Percentiles rank a stretch among this genome's conserved stretches.
Evolutionary conservation across 23 red algal species (phyloP).

Genomic region (Gracilaria domingensis): DNA sequence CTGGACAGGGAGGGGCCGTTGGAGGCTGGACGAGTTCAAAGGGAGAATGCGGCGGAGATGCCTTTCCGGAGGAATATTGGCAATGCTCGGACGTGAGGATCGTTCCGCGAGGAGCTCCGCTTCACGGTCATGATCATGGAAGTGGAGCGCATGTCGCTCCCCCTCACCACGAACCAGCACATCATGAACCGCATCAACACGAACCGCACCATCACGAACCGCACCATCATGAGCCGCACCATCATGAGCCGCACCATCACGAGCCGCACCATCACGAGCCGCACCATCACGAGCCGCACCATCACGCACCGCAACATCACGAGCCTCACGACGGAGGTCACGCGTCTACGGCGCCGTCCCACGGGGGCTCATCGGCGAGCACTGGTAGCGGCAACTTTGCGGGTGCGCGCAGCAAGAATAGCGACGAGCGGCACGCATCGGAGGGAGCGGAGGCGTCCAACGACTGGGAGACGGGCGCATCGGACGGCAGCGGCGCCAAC

Average conservation of each 20-base stretch:
- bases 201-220: too few relatives aligned
- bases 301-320: neutral
- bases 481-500: too few relatives aligned
- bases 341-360: neutral
- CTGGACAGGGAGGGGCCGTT: slow-evolving; percentile 40
- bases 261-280: too few relatives aligned
- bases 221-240: neutral
- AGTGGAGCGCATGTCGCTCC: neutral
- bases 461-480: neutral
- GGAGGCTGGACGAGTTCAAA: slow-evolving; percentile 27
- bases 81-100: slow-evolving; percentile 69
- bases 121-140: neutral
- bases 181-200: slow-evolving; percentile 10
- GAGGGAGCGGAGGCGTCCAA: neutral
- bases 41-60: slow-evolving; percentile 40
- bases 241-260: slow-evolving; percentile 7
- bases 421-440: neutral
- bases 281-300: neutral
- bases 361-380: neutral
- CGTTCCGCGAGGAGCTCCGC: neutral
- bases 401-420: slow-evolving; percentile 10
- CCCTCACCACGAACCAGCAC: neutral
- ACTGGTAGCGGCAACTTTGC: slow-evolving; percentile 4
- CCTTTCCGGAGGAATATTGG: slow-evolving; percentile 75
- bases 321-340: neutral